These are phyloP conservation scores for Mucor ambiguus DNA, from an alignment of 371 early-diverging fungal genomes.

Conservation along the genomic window DNA sequence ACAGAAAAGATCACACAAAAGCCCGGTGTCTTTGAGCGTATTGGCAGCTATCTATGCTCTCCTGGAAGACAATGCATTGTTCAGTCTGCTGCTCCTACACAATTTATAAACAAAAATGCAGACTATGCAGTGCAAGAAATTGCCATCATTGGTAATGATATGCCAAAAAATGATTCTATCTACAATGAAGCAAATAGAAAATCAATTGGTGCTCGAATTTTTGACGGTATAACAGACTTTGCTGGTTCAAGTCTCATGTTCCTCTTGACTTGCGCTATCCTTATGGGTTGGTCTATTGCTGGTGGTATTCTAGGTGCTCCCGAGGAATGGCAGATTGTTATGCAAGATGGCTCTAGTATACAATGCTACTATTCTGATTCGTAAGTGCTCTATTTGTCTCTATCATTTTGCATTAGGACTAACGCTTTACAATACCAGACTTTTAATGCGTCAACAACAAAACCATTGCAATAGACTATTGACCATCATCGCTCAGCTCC, in stretches of 20 bases:
- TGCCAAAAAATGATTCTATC: background rate
- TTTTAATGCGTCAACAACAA: constrained; percentile 32
- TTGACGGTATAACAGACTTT: constrained; percentile 12
- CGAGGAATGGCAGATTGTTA: constrained; percentile 29
- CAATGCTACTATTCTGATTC: constrained; percentile 29
- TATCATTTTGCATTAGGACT: background rate
- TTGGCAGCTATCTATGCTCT: constrained; percentile 5
- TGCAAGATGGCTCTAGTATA: constrained; percentile 27
- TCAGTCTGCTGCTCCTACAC: constrained; percentile 22
- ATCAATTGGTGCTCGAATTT: constrained; percentile 7
- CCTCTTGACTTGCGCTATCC: constrained; percentile 6
- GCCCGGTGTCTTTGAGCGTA: background rate
- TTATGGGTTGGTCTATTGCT: constrained; percentile 20
- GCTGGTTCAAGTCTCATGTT: constrained; percentile 24
- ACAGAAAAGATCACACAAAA: background rate
- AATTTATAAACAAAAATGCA: constrained; percentile 5
- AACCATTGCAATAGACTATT: constrained; percentile 14
- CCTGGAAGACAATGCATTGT: constrained; percentile 21
- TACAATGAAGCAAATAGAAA: constrained; percentile 8
- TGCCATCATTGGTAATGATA: background rate
- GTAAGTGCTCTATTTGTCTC: background rate
- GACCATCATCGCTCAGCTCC: constrained; percentile 16
- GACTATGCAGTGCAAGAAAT: background rate
- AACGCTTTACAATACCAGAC: background rate
- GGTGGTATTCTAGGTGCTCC: constrained; percentile 21